Evolutionary conservation across 345 rosid genomes (phyloP), one percentile per base, ranked within the genome.

Genomic region (Anacardium occidentale): DNA sequence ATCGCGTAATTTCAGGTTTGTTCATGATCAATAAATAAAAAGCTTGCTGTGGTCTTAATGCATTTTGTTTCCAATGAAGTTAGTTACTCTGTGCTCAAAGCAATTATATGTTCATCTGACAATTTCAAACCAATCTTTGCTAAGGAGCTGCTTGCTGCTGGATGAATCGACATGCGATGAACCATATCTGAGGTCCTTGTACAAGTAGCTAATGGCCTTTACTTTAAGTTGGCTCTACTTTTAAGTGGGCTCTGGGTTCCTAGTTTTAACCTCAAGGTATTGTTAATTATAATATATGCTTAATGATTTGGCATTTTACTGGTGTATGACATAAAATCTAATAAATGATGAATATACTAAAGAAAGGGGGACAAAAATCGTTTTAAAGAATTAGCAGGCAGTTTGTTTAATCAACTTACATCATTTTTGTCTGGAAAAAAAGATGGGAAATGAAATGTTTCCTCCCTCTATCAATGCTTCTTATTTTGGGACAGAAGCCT

Each of bases 1-100:
- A 87, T 87, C 68, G 56, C 85, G 24, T 91, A 85, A 84, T 85
- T 87, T 22, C 89, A 87, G 89, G 93, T 89, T 57, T 57, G 88
- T 78, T 48, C 20, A 37, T 50, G 62, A 62, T 71, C 56, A 68
- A 59, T 17, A 17, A 0, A 29, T 29, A 29, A 45, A 18, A 42
- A 42, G 8, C 15, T 68, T 68, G 10, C 29, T 20, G 21, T 5
- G 8, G 42, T 12, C 25, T 34, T 25, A 14, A 17, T 64, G 57
- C 25, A 44, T 58, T 59, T 52, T 61, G 64, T 47, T 52, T 22
- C 60, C 42, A 3, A 6, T 8, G 13, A 15, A 37, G 40, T 37
- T 10, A 13, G 62, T 52, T 53, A 44, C 3, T 21, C 62, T 48
- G 5, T 14, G 13, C 54, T 58, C 45, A 50, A 12, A 5, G 40